These are phyloP conservation scores for Auriscalpium vulgare DNA, from an alignment of 768 basidiomycete species.

Conservation along the genomic window DNA sequence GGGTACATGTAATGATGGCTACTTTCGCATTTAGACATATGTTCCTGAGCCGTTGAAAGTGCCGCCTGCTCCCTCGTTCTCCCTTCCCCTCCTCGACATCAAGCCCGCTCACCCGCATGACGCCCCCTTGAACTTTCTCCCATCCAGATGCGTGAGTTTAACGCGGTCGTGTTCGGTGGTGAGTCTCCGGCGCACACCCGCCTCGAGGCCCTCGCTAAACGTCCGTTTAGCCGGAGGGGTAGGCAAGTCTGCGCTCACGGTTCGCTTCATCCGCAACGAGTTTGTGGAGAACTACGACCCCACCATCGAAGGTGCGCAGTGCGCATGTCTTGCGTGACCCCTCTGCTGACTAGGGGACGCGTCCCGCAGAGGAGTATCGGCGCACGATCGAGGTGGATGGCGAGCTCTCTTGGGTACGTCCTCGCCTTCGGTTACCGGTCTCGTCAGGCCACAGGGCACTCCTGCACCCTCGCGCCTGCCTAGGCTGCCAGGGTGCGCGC, in stretches of 20 bases:
- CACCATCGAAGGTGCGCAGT: slow-evolving; percentile 65
- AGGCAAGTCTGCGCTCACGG: slow-evolving; percentile 81
- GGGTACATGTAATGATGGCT: neutral
- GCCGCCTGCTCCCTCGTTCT: neutral
- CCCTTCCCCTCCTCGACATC: neutral
- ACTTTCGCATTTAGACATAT: neutral
- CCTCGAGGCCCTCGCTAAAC: neutral
- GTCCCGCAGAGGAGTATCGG: slow-evolving; percentile 57
- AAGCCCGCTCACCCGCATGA: slow-evolving; percentile 11
- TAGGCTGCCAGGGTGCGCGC: no score
- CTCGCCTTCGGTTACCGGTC: slow-evolving; percentile 1
- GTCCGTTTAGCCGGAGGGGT: slow-evolving; percentile 65
- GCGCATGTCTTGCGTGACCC: neutral
- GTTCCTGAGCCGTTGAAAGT: neutral
- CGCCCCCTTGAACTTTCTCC: slow-evolving; percentile 6
- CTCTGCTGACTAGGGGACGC: neutral
- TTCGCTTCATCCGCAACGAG: slow-evolving; percentile 64
- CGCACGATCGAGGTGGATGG: slow-evolving; percentile 60
- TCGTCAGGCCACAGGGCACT: no score
- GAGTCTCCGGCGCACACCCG: slow-evolving; percentile 17
- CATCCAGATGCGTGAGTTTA: slow-evolving; percentile 56
- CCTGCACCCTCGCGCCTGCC: no score
- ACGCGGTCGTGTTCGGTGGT: slow-evolving; percentile 79
- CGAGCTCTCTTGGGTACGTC: slow-evolving; percentile 49
- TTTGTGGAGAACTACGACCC: slow-evolving; percentile 78